A percentile compares a stretch with the other conserved stretches of the same genome.
These are phyloP conservation scores for Cladosporium sp. DNA, from an alignment of 2,329 filamentous ascomycete species.

Conservation along the genomic window DNA sequence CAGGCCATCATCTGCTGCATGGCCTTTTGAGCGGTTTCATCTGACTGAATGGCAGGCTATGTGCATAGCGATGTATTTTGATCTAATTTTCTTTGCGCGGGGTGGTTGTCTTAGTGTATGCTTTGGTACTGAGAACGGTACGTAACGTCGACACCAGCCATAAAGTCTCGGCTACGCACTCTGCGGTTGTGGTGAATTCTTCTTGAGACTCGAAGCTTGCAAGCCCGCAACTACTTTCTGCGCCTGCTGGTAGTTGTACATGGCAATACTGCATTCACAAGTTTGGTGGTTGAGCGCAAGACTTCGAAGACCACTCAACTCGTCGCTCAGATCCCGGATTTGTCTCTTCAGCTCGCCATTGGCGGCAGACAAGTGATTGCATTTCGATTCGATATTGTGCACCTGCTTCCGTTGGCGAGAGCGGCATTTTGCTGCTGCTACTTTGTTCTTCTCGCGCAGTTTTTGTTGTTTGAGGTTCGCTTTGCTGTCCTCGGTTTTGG, in stretches of 20 bases:
- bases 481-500: background rate
- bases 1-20: too few species aligned
- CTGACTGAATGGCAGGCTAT: too few species aligned
- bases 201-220: background rate
- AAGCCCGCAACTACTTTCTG: background rate
- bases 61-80: too few species aligned
- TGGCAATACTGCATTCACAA: background rate
- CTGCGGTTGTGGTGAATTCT: too few species aligned
- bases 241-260: background rate
- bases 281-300: background rate
- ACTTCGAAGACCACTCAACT: background rate
- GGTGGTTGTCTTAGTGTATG: too few species aligned
- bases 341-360: background rate
- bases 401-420: slow-evolving; percentile 1
- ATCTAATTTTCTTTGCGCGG: too few species aligned
- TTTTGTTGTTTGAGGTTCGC: background rate
- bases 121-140: too few species aligned
- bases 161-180: too few species aligned
- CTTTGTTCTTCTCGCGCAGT: slow-evolving; percentile 8
- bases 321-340: background rate
- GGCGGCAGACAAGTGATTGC: background rate
- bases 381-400: background rate
- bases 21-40: too few species aligned
- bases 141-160: too few species aligned
- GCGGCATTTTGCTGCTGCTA: slow-evolving; percentile 8